phyloP scores from a whole-genome alignment of 1,284 basidiomycete species.

The Xerocomus nothofagi region DNA sequence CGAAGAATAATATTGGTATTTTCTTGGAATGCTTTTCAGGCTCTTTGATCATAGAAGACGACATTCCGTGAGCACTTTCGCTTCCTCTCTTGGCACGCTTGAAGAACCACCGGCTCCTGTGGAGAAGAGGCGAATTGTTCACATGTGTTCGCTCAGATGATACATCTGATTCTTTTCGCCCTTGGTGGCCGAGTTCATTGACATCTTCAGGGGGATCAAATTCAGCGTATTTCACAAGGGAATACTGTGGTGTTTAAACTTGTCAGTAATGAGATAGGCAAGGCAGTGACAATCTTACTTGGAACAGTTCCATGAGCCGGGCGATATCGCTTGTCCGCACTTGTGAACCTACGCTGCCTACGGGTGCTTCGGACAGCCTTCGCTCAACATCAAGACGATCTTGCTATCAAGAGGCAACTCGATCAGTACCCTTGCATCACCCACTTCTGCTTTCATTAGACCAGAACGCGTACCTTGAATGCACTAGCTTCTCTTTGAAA shows the following conservation, averaged over 20 bases:
- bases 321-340: conserved; percentile 79
- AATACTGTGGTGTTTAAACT: conserved; percentile 44
- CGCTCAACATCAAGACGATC: conserved; percentile 72
- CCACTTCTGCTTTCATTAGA: not conserved
- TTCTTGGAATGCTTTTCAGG: conserved; percentile 52
- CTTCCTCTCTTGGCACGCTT: conserved; percentile 30
- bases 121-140: conserved; percentile 31
- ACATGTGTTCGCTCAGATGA: conserved; percentile 39
- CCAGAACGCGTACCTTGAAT: conserved; percentile 59
- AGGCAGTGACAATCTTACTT: conserved; percentile 40
- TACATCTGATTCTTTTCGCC: conserved; percentile 32
- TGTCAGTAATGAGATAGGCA: not conserved
- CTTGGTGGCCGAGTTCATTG: conserved; percentile 26
- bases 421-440: conserved; percentile 6
- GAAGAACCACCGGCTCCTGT: conserved; percentile 36
- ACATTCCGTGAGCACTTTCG: conserved; percentile 31
- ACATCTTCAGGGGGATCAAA: conserved; percentile 49
- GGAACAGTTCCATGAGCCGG: conserved; percentile 81
- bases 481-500: conserved; percentile 73
- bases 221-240: conserved; percentile 70
- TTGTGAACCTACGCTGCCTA: conserved; percentile 38
- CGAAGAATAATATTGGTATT: conserved; percentile 79
- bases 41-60: conserved; percentile 35
- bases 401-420: conserved; percentile 44
- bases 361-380: conserved; percentile 46